phyloP scores from a whole-genome alignment of 2,329 filamentous ascomycete species.

The Pseudofabraea citricarpa region DNA sequence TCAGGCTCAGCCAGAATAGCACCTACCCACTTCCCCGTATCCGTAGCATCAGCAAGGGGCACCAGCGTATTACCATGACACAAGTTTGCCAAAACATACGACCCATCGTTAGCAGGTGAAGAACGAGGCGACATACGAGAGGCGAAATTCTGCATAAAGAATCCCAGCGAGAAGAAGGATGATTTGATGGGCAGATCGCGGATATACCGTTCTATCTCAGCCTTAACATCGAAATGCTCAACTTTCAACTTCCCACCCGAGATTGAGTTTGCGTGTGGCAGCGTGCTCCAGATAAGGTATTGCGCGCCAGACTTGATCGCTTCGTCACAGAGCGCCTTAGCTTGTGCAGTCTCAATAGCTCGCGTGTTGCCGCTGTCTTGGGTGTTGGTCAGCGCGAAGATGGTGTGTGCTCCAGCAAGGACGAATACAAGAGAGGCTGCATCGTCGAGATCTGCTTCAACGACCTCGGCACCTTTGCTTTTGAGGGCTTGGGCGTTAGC shows the following conservation, averaged over 20 bases:
- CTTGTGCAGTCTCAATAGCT: slow-evolving; percentile 10
- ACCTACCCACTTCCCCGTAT: slow-evolving; percentile 26
- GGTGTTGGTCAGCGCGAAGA: slow-evolving; percentile 43
- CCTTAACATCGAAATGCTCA: slow-evolving; percentile 28
- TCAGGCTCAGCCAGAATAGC: slow-evolving; percentile 38
- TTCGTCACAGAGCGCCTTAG: slow-evolving; percentile 38
- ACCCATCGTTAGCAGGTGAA: slow-evolving; percentile 15
- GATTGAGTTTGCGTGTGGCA: slow-evolving; percentile 30
- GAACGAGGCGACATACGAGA: not conserved
- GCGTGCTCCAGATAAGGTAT: slow-evolving; percentile 38
- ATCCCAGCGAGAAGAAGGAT: slow-evolving; percentile 39
- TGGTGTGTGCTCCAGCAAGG: slow-evolving; percentile 38
- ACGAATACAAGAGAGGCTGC: slow-evolving; percentile 33
- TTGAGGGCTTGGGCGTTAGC: slow-evolving; percentile 28
- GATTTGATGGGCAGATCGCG: slow-evolving; percentile 35
- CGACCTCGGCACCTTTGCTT: slow-evolving; percentile 32
- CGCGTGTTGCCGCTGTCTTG: slow-evolving; percentile 26
- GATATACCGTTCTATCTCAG: slow-evolving; percentile 27
- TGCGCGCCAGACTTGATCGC: slow-evolving; percentile 33
- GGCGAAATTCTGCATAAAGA: slow-evolving; percentile 34
- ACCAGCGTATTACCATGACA: slow-evolving; percentile 18
- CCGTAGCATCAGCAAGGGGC: slow-evolving; percentile 23
- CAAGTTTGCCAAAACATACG: slow-evolving; percentile 11
- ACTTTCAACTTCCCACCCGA: slow-evolving; percentile 33
- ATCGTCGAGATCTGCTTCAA: slow-evolving; percentile 36